A percentile compares a stretch with the other conserved stretches of the same genome.
Conservation (phyloP, 257 asterid genomes). For the Nicotiana knightiana region DNA sequence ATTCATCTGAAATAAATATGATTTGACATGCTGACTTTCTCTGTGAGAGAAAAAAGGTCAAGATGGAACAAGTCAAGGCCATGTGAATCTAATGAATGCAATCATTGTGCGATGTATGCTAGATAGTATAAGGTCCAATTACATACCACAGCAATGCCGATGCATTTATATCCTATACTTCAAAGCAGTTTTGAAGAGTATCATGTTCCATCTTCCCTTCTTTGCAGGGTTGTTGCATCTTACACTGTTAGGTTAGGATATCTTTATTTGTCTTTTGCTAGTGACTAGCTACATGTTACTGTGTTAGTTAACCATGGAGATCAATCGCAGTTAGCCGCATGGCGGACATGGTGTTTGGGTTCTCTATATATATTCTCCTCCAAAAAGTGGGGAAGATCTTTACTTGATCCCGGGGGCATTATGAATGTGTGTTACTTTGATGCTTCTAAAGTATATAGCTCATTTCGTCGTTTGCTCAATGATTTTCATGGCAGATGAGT, state of each 20-base stretch:
- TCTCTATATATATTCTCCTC: background rate
- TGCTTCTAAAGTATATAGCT: background rate
- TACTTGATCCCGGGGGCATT: background rate
- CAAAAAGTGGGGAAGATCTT: background rate
- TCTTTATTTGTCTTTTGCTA: background rate
- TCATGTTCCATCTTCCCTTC: background rate
- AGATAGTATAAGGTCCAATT: background rate
- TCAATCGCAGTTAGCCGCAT: background rate
- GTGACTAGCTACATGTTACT: background rate
- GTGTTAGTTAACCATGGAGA: background rate
- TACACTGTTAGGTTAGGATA: background rate
- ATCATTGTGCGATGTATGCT: background rate
- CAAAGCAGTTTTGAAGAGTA: background rate
- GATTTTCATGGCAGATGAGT: slow-evolving; percentile 68
- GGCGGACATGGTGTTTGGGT: background rate
- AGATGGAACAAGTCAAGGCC: background rate
- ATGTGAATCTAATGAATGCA: background rate
- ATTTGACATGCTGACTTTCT: slow-evolving; percentile 7
- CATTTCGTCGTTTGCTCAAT: background rate
- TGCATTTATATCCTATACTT: background rate
- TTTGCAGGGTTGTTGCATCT: background rate
- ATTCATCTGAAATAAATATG: background rate
- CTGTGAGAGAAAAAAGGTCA: background rate
- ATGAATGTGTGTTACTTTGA: background rate
- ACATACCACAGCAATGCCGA: background rate